Conservation (phyloP, 129 eudicot genomes). For the Arctium minus region DNA sequence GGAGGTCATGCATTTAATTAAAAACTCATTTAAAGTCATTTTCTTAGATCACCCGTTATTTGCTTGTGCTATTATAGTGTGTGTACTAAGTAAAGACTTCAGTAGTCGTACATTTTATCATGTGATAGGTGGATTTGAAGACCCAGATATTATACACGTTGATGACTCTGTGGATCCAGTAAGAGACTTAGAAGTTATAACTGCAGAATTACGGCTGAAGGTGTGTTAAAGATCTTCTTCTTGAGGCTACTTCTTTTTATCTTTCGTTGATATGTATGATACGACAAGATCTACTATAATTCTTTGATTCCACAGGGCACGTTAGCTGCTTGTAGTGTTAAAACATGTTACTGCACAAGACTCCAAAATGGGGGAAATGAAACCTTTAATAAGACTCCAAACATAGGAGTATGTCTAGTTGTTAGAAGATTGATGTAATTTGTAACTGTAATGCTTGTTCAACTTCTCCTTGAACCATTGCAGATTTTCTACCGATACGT, state of each 20-base stretch:
- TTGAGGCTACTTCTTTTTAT: not conserved
- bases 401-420: too few relatives aligned
- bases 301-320: not conserved
- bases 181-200: constrained; percentile 82
- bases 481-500: too few relatives aligned
- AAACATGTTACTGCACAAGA: not conserved
- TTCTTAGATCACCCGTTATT: not conserved
- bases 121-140: constrained; percentile 87
- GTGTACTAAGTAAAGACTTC: not conserved
- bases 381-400: too few relatives aligned
- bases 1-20: too few relatives aligned
- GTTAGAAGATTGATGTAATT: too few relatives aligned
- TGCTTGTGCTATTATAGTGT: not conserved
- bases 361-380: not conserved
- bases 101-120: not conserved
- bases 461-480: too few relatives aligned
- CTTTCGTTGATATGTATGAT: not conserved
- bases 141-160: constrained; percentile 93
- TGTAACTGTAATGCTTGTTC: too few relatives aligned
- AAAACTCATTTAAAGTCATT: too few relatives aligned
- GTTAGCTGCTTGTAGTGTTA: not conserved
- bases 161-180: constrained; percentile 98
- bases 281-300: not conserved
- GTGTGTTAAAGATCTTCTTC: constrained; percentile 34
- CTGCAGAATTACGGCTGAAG: constrained; percentile 86